Percentiles rank a stretch among this genome's conserved stretches.
phyloP scores from a whole-genome alignment of 2,329 filamentous ascomycete species.

The Colletotrichum musicola region DNA sequence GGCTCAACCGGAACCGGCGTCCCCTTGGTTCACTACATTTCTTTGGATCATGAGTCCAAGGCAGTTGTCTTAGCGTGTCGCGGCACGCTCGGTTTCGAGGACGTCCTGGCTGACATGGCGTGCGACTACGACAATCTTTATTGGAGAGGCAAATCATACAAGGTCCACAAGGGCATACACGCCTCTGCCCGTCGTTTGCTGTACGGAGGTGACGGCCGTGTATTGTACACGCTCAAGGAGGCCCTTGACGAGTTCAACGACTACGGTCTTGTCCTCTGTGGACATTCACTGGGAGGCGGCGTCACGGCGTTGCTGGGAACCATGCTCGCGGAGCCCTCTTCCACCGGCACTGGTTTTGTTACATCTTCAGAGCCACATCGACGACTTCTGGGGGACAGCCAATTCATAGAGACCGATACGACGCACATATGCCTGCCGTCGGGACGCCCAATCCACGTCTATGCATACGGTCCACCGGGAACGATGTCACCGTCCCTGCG shows the following conservation, averaged over 20 bases:
- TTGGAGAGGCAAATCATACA: constrained; percentile 74
- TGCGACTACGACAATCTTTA: constrained; percentile 77
- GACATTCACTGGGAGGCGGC: constrained; percentile 77
- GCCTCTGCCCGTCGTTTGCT: constrained; percentile 77
- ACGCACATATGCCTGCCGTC: constrained; percentile 68
- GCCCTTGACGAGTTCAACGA: constrained; percentile 75
- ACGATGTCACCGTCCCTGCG: constrained; percentile 79
- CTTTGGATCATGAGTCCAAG: constrained; percentile 77
- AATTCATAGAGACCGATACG: constrained; percentile 31
- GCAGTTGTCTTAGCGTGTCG: constrained; percentile 80
- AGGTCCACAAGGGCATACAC: constrained; percentile 81
- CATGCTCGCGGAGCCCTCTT: constrained; percentile 75
- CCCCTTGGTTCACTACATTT: constrained; percentile 80
- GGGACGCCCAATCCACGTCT: constrained; percentile 81
- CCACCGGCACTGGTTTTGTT: constrained; percentile 69
- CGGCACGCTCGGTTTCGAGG: constrained; percentile 79
- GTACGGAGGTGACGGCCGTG: constrained; percentile 75
- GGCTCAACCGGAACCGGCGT: constrained; percentile 75
- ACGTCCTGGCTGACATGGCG: constrained; percentile 79
- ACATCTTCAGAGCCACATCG: constrained; percentile 66
- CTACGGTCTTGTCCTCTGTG: constrained; percentile 78
- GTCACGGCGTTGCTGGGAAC: constrained; percentile 79
- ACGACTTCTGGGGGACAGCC: constrained; percentile 52
- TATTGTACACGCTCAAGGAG: constrained; percentile 74
- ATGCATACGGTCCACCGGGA: constrained; percentile 81